Evolutionary conservation across 2,329 filamentous ascomycete genomes (phyloP), one percentile per base, ranked within the genome.

Genomic region (Fusarium sarcochroum): DNA sequence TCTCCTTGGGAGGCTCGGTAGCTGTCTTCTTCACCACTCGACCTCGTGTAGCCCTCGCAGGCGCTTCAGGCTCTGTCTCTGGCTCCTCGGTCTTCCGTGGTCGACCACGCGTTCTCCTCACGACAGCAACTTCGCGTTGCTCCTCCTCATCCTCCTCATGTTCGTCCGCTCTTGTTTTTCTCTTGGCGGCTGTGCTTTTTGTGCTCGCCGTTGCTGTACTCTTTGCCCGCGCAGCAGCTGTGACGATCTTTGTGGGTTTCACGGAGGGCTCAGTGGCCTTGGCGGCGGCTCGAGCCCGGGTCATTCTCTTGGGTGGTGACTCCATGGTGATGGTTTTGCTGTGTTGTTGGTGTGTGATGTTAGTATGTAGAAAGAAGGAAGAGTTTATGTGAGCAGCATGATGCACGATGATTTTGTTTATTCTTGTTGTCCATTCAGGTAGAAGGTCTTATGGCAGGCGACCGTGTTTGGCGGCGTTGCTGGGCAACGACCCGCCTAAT

Each of bases 221-320:
- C 73, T 81, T 86, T 42, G 85, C 80, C 72, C 82, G 84, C 32
- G 84, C 80, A 15, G 84, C 80, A 58, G 85, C 80, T 69, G 85
- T 85, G 63, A 84, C 78, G 64, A 84, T 80, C 62, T 79, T 85
- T 60, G 82, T 80, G 3, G 80, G 79, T 70, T 82, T 80, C 13
- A 71, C 71, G 41, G 77, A 74, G 25, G 79, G 73, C 58, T 83
- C 79, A 53, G 70, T 74, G 34, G 76, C 76, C 73, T 80, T 84
- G 42, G 82, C 82, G 27, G 82, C 81, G 32, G 82, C 81, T 59
- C 83, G 77, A 45, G 83, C 79, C 51, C 87, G 84, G 65, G 87
- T 89, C 73, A 89, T 83, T 68, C 87, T 85, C 78, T 88, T 88
- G 35, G 87, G 87, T 51, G 87, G 86, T 60, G 85, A 88, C 68